phyloP scores from a whole-genome alignment of 1,284 basidiomycete species.

The Laetiporus sulphureus region DNA sequence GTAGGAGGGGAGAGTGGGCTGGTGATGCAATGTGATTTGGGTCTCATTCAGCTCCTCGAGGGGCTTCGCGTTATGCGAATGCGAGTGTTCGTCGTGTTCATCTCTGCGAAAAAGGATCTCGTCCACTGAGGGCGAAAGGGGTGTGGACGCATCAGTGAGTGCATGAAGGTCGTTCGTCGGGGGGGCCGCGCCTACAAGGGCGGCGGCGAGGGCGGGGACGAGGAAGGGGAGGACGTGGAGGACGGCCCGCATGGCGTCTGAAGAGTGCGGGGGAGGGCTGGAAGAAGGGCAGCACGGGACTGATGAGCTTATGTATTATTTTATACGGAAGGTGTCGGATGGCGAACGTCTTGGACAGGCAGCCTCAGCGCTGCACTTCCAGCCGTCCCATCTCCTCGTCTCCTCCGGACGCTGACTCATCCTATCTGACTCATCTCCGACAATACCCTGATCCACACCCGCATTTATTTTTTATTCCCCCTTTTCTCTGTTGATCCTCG shows the following conservation, averaged over 20 bases:
- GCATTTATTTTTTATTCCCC: no score
- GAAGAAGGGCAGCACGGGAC: background rate
- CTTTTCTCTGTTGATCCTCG: background rate
- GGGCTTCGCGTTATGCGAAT: slow-evolving; percentile 41
- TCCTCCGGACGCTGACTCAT: slow-evolving; percentile 4
- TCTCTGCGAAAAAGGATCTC: slow-evolving; percentile 17
- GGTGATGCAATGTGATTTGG: slow-evolving; percentile 53
- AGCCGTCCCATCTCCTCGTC: no score
- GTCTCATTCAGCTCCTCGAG: slow-evolving; percentile 66
- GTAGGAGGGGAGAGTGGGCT: slow-evolving; percentile 70
- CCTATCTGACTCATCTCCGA: background rate
- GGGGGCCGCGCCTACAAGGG: slow-evolving; percentile 19
- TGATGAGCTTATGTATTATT: slow-evolving; percentile 6
- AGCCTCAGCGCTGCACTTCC: no score
- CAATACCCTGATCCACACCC: no score
- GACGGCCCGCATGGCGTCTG: slow-evolving; percentile 25
- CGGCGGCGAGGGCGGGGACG: slow-evolving; percentile 24
- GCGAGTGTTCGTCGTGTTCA: slow-evolving; percentile 21
- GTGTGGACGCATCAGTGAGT: slow-evolving; percentile 8
- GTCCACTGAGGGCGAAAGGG: slow-evolving; percentile 6
- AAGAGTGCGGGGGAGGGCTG: slow-evolving; percentile 17
- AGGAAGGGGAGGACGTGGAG: slow-evolving; percentile 26
- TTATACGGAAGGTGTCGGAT: slow-evolving; percentile 19
- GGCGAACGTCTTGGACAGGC: slow-evolving; percentile 7
- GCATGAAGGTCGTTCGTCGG: slow-evolving; percentile 10